phyloP scores from a whole-genome alignment of 2,329 filamentous ascomycete genomes.

The Immersiporthe knoxdaviesiana region DNA sequence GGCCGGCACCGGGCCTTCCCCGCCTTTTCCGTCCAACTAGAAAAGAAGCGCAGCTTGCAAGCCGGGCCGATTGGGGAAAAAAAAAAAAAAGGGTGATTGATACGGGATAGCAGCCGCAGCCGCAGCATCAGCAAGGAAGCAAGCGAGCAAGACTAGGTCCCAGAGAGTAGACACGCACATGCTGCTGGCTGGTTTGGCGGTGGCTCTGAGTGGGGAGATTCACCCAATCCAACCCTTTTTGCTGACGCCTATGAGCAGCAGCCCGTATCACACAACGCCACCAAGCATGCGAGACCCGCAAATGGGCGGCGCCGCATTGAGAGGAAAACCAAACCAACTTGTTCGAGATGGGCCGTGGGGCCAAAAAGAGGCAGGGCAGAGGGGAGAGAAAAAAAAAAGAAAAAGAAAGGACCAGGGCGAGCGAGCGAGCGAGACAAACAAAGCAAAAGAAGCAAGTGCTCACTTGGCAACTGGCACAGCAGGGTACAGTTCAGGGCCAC shows the following conservation, averaged over 20 bases:
- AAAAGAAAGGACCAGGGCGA: not conserved
- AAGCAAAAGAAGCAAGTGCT: not conserved
- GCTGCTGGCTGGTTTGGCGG: not conserved
- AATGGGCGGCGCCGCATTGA: conserved; percentile 7
- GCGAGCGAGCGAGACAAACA: not conserved
- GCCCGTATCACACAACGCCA: conserved; percentile 3
- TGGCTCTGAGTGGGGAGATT: not conserved
- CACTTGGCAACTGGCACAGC: not conserved
- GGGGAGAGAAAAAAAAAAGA: too few relatives aligned
- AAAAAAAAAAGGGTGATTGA: not conserved
- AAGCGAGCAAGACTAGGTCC: not conserved
- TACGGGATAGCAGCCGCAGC: not conserved
- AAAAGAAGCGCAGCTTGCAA: not conserved
- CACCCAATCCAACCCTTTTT: not conserved
- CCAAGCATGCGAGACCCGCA: conserved; percentile 12
- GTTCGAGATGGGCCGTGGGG: conserved; percentile 4
- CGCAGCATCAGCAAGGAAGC: not conserved
- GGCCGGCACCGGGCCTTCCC: not conserved
- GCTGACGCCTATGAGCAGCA: not conserved
- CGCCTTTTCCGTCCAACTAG: not conserved
- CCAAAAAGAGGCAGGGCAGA: not conserved
- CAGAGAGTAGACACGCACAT: conserved; percentile 2
- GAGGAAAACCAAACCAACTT: not conserved
- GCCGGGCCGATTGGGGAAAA: not conserved
- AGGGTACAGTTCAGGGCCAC: not conserved